Evolutionary conservation across 2,329 filamentous ascomycete genomes (phyloP), one percentile per base, ranked within the genome.

Genomic region (Pseudopyrenochaeta lycopersici): DNA sequence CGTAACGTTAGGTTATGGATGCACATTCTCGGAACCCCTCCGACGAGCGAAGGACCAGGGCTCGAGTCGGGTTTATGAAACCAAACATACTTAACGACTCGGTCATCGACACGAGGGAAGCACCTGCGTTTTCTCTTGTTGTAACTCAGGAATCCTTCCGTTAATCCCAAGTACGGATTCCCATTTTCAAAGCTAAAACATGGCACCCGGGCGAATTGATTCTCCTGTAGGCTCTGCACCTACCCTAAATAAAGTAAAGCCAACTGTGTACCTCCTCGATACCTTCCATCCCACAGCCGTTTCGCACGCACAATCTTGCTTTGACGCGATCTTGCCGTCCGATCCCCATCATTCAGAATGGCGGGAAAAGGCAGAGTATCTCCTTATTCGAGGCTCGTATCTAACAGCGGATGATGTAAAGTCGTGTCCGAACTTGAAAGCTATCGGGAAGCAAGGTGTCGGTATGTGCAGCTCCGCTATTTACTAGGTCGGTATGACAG

Each of bases 391-490:
- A 30, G 66, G 69, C 0, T 78, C 76, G 0, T 62, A 64, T 7
- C 39, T 81, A 10, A 76, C 75, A 0, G 76, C 73, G 3, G 65
- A 76, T 2, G 79, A 81, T 33, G 58, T 81, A 20, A 65, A 67
- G 4, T 61, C 65, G 1, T 71, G 70, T 27, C 73, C 70, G 0
- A 76, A 73, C 5, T 66, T 82, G 0, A 58, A 70, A 9, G 79
- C 78, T 2, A 76, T 82, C 31, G 77, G 77, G 49, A 82, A 82
- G 62, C 80, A 82, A 29, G 80, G 80, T 1, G 78, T 80, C 1
- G 80, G 80, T 9, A 55, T 30, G 80, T 3, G 33, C 9, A 7
- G n/a, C n/a, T n/a, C n/a, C n/a, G n/a, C n/a, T n/a, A n/a, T n/a
- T n/a, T n/a, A n/a, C n/a, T n/a, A n/a, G n/a, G n/a, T n/a, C n/a